Conservation (phyloP, 371 early-diverging fungal species). For the Choanephora cucurbitarum region DNA sequence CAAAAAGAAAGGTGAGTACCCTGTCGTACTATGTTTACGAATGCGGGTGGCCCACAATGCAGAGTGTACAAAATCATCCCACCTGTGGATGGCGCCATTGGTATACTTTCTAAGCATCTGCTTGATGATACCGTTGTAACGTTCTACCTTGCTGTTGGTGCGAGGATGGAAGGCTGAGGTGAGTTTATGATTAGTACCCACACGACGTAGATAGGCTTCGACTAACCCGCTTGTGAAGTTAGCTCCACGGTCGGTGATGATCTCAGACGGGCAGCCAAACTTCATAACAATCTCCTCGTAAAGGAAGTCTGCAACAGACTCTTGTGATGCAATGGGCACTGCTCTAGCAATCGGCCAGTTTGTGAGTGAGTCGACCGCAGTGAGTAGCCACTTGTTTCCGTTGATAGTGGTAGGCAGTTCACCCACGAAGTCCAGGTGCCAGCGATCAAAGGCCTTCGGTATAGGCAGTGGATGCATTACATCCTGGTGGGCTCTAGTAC, state of each 20-base stretch:
- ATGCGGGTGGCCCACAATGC: slow-evolving; percentile 18
- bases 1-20: slow-evolving; percentile 12
- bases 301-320: slow-evolving; percentile 30
- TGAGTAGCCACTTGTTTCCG: slow-evolving; percentile 28
- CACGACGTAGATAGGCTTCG: neutral
- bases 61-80: slow-evolving; percentile 23
- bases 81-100: slow-evolving; percentile 14
- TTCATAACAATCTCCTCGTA: too few species aligned
- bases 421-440: slow-evolving; percentile 36
- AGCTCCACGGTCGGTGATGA: slow-evolving; percentile 26
- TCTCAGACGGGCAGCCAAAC: slow-evolving; percentile 33
- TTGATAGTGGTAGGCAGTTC: slow-evolving; percentile 18
- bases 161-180: slow-evolving; percentile 34
- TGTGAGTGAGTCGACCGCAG: slow-evolving; percentile 45
- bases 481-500: slow-evolving; percentile 6
- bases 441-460: slow-evolving; percentile 14
- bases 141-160: slow-evolving; percentile 26
- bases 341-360: slow-evolving; percentile 41
- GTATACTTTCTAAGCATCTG: slow-evolving; percentile 19
- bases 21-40: slow-evolving; percentile 9
- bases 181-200: slow-evolving; percentile 7
- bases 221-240: slow-evolving; percentile 15
- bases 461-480: slow-evolving; percentile 11
- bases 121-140: slow-evolving; percentile 13
- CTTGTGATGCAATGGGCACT: slow-evolving; percentile 8